Conservation (phyloP, 257 asterid species). For the Salvia splendens region DNA sequence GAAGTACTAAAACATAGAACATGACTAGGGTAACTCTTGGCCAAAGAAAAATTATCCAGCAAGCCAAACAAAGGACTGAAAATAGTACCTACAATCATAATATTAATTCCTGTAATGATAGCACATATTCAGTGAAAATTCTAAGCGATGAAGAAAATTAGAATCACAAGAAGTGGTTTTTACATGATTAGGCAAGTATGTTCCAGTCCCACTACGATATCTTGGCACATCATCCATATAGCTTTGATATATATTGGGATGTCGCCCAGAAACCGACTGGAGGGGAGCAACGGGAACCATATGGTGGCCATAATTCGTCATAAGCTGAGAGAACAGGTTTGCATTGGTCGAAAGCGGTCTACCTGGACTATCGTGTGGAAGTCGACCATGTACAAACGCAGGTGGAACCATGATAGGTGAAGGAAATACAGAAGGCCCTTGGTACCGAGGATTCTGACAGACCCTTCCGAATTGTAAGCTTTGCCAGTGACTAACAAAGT, state of each 20-base stretch:
- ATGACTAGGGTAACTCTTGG: no score
- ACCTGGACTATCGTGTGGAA: conserved; percentile 83
- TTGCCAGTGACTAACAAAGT: conserved; percentile 89
- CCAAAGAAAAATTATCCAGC: no score
- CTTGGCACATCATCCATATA: conserved; percentile 78
- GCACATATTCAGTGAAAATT: not conserved
- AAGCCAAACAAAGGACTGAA: no score
- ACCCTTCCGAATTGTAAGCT: conserved; percentile 85
- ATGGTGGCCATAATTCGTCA: conserved; percentile 68
- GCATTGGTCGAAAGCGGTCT: conserved; percentile 66
- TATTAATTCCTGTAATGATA: no score
- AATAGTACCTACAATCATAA: no score
- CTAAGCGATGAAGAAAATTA: not conserved
- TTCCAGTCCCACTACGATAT: conserved; percentile 94
- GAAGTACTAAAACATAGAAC: no score
- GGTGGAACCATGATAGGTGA: conserved; percentile 90
- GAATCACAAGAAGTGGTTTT: conserved; percentile 31
- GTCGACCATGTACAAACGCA: conserved; percentile 67
- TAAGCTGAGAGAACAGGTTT: conserved; percentile 64
- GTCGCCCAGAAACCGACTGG: conserved; percentile 67
- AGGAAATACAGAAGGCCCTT: conserved; percentile 60
- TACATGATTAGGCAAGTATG: conserved; percentile 96
- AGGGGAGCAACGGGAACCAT: conserved; percentile 67
- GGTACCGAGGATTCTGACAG: conserved; percentile 70
- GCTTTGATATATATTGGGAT: conserved; percentile 64